Base-by-base conservation (phyloP, 768 basidiomycete species). In the Leucocoprinus leucothites region DNA sequence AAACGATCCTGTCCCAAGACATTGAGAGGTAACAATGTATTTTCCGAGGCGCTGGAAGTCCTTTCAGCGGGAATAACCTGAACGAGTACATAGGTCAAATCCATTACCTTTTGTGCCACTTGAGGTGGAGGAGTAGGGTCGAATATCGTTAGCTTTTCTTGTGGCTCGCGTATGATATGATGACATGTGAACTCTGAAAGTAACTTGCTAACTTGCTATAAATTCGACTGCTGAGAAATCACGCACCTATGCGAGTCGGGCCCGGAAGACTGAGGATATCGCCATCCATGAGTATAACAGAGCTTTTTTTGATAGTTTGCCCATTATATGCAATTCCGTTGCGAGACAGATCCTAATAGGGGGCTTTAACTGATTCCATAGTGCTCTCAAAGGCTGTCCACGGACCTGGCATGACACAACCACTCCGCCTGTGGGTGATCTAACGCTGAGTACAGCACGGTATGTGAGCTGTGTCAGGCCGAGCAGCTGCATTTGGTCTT, bases 1-100 rank as follows among this genome's bases (percentile, higher is more conserved):
- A 67, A 91, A 93, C 40, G 86, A 86, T 3, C 91, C 91, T 21
- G 82, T 85, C 40, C 91, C 91, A 11, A 93, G 78, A 60, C 85
- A 87, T 57, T 91, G 88, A 3, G 86, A 84, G 18, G 86, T 89
- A n/a, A 92, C 82, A 14, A 81, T 70, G 61, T 89, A 91, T 44
- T 74, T 71, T 13, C 87, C 88, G 35, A 91, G 74, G 49, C 66
- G 74, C 89, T 88, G 63, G 5, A 24, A 48, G 54, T 28, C 35
- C 5, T 45, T 11, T 5, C 31, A 19, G 24, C 38, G 31, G 46
- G 22, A 9, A 41, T 25, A 49, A 38, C 9, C 11, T 21, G 19
- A 28, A 34, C 28, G 1, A 9, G n/a, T 18, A 7, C 2, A 21
- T 14, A 59, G 46, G 43, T 56, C 53, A 49, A 14, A 24, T 25